Evolutionary conservation across 2,329 filamentous ascomycete genomes (phyloP).

Genomic region (Stemphylium beticola): DNA sequence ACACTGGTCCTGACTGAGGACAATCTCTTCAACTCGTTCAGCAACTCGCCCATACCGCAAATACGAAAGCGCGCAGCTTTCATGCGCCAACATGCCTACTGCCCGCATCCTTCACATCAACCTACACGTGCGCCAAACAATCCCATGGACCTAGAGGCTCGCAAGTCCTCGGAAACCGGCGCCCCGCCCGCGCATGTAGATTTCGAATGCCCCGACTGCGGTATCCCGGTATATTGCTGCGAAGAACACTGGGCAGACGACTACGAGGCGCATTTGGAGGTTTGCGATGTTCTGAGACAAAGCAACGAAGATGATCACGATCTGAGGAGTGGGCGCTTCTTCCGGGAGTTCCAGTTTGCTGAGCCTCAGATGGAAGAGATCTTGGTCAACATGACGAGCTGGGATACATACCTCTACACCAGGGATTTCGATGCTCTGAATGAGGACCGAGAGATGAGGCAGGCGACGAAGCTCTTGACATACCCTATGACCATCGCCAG

Average conservation of each 20-base stretch:
- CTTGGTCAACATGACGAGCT: constrained; percentile 95
- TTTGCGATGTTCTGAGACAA: constrained; percentile 88
- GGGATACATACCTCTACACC: constrained; percentile 96
- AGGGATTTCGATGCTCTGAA: constrained; percentile 91
- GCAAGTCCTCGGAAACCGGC: constrained; percentile 61
- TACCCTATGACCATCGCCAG: constrained; percentile 93
- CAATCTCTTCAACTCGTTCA: constrained; percentile 93
- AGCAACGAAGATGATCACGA: constrained; percentile 99
- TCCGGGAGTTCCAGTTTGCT: constrained; percentile 92
- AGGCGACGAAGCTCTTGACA: constrained; percentile 90
- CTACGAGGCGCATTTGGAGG: constrained; percentile 88
- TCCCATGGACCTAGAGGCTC: constrained; percentile 67
- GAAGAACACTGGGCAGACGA: constrained; percentile 96
- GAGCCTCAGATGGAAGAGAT: constrained; percentile 90
- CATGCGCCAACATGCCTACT: constrained; percentile 92
- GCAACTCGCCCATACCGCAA: constrained; percentile 83
- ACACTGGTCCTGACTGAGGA: constrained; percentile 66
- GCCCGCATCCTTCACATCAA: constrained; percentile 87
- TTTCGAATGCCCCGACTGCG: constrained; percentile 96
- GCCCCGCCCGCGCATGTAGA: constrained; percentile 80
- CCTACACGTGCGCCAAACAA: constrained; percentile 72
- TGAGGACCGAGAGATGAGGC: constrained; percentile 86
- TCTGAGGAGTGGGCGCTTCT: constrained; percentile 84
- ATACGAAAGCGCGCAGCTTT: constrained; percentile 88
- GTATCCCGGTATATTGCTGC: constrained; percentile 90